A percentile compares a stretch with the other conserved stretches of the same genome.
Evolutionary conservation across 176 grass and related monocot species (phyloP).

Genomic region (Juncus inflexus): DNA sequence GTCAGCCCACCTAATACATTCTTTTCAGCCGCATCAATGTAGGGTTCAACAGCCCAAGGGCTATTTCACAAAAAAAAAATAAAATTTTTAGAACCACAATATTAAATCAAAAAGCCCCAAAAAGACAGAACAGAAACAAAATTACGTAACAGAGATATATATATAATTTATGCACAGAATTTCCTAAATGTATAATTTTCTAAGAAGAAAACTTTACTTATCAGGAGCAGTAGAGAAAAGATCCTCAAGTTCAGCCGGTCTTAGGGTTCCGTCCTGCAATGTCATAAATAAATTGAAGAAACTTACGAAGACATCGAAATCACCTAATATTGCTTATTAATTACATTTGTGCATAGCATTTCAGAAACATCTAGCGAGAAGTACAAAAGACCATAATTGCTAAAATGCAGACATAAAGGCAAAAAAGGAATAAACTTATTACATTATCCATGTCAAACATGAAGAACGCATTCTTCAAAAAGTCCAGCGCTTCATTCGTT

Average conservation of each 20-base stretch:
- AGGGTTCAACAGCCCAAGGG: conserved; percentile 68
- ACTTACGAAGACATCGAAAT: neutral
- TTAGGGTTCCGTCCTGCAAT: conserved; percentile 73
- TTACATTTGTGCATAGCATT: conserved; percentile 2
- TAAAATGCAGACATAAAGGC: conserved; percentile 1
- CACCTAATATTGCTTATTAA: neutral
- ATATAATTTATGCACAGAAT: neutral
- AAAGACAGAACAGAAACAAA: no score
- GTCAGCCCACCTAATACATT: conserved; percentile 86
- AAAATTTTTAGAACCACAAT: conserved; percentile 6
- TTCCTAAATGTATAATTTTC: neutral
- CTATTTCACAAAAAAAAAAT: conserved; percentile 35
- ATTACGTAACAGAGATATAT: no score
- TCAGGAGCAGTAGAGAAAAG: conserved; percentile 92
- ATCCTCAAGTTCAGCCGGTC: conserved; percentile 85
- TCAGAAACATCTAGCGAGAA: neutral
- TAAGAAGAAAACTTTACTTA: conserved; percentile 51
- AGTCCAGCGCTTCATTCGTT: conserved; percentile 66
- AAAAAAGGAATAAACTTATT: conserved; percentile 27
- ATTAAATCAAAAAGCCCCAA: no score
- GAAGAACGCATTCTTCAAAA: conserved; percentile 71
- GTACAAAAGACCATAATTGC: neutral
- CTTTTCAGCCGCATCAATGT: conserved; percentile 80
- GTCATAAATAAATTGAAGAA: neutral
- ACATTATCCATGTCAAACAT: conserved; percentile 93